These are phyloP conservation scores for Pythium sp. DNA, from an alignment of 352 stramenopile genomes.

Conservation along the genomic window DNA sequence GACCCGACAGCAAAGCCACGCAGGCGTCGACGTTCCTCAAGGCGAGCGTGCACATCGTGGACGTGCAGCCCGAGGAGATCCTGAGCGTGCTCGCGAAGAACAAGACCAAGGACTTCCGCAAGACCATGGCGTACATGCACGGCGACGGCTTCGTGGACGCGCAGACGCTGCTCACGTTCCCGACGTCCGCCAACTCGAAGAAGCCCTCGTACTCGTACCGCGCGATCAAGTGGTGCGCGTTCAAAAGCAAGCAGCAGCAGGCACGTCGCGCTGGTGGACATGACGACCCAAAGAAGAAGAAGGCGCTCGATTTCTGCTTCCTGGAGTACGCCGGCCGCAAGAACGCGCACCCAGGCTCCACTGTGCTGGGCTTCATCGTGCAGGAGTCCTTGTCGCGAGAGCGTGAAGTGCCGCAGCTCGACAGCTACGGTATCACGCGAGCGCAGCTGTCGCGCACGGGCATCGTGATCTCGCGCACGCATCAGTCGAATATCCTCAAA, in stretches of 20 bases:
- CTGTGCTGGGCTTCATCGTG: slow-evolving; percentile 73
- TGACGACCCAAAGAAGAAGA: slow-evolving; percentile 1
- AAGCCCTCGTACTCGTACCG: slow-evolving; percentile 56
- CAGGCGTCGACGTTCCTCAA: slow-evolving; percentile 56
- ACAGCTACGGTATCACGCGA: slow-evolving; percentile 59
- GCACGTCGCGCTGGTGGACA: not conserved
- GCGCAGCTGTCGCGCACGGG: slow-evolving; percentile 57
- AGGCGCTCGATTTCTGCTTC: slow-evolving; percentile 61
- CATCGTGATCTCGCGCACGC: slow-evolving; percentile 73
- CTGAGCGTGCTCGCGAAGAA: slow-evolving; percentile 50
- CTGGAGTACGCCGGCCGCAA: slow-evolving; percentile 75
- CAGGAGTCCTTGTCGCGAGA: slow-evolving; percentile 68
- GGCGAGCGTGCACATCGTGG: slow-evolving; percentile 55
- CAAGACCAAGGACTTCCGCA: slow-evolving; percentile 55
- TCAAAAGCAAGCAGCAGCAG: slow-evolving; percentile 21
- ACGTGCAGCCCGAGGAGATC: slow-evolving; percentile 62
- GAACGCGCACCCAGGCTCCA: slow-evolving; percentile 32
- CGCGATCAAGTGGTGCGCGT: slow-evolving; percentile 58
- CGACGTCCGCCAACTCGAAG: slow-evolving; percentile 36
- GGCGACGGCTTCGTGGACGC: slow-evolving; percentile 33
- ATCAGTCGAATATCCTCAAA: slow-evolving; percentile 67
- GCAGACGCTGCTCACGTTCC: slow-evolving; percentile 55
- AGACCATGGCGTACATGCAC: slow-evolving; percentile 50
- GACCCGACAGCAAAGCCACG: slow-evolving; percentile 33
- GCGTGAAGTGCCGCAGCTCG: slow-evolving; percentile 61